phyloP scores from a whole-genome alignment of 2,329 filamentous ascomycete species.

The Fusarium coffeatum region DNA sequence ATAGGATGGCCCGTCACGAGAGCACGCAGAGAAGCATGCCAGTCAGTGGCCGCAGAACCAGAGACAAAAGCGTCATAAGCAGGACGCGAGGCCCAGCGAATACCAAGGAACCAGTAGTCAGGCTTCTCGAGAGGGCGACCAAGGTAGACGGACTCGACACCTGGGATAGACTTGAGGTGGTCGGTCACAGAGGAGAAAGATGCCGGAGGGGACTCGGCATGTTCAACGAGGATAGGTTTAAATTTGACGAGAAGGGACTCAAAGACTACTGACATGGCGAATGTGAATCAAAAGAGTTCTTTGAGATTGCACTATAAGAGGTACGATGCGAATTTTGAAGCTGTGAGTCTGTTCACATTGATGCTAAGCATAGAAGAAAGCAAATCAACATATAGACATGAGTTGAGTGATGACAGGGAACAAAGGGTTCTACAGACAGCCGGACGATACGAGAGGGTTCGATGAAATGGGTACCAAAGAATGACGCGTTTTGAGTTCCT shows the following conservation, averaged over 20 bases:
- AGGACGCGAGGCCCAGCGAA: constrained; percentile 51
- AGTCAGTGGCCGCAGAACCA: constrained; percentile 56
- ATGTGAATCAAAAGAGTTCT: background rate
- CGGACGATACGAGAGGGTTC: constrained; percentile 27
- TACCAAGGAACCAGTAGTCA: constrained; percentile 48
- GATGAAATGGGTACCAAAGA: constrained; percentile 15
- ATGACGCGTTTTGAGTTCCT: constrained; percentile 11
- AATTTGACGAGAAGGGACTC: constrained; percentile 51
- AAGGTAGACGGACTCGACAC: constrained; percentile 50
- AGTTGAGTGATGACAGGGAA: background rate
- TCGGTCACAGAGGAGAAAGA: constrained; percentile 45
- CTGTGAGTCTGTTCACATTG: background rate
- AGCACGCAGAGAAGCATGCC: constrained; percentile 53
- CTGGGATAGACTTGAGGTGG: constrained; percentile 49
- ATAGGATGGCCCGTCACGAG: constrained; percentile 45
- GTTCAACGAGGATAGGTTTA: constrained; percentile 44
- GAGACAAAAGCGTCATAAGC: constrained; percentile 55
- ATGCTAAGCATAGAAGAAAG: background rate
- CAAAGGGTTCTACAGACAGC: constrained; percentile 3
- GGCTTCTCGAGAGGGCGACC: constrained; percentile 53
- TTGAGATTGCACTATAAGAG: background rate
- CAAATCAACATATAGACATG: constrained; percentile 10
- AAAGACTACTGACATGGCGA: constrained; percentile 46
- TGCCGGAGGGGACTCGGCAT: constrained; percentile 44
- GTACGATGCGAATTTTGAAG: background rate